Percentiles rank a stretch among this genome's conserved stretches.
phyloP scores from a whole-genome alignment of 768 basidiomycete species.

The Collybia mongolica region DNA sequence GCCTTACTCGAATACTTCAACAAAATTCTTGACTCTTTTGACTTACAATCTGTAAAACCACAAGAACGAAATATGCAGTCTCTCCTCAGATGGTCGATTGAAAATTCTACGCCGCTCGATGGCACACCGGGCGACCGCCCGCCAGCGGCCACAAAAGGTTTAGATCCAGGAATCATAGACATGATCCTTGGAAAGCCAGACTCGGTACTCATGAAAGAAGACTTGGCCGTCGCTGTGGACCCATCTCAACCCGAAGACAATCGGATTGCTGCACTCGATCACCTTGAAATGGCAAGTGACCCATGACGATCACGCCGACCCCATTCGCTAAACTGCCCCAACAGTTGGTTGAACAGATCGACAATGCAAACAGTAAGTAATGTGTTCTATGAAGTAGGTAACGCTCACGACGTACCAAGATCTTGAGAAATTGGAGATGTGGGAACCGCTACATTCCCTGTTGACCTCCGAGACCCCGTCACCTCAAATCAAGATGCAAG shows the following conservation, averaged over 20 bases:
- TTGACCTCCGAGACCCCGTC: slow-evolving; percentile 52
- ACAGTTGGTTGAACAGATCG: slow-evolving; percentile 84
- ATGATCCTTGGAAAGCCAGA: slow-evolving; percentile 84
- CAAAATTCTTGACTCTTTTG: background rate
- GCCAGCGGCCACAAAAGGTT: slow-evolving; percentile 39
- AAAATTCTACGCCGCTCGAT: slow-evolving; percentile 52
- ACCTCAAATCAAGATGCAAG: slow-evolving; percentile 61
- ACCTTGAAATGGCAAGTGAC: slow-evolving; percentile 80
- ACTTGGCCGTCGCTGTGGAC: slow-evolving; percentile 64
- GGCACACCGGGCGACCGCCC: slow-evolving; percentile 27
- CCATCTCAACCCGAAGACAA: slow-evolving; percentile 49
- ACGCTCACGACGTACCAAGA: slow-evolving; percentile 40
- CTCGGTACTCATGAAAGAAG: slow-evolving; percentile 80
- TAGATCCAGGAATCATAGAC: slow-evolving; percentile 86
- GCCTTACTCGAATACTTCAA: background rate
- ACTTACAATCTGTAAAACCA: background rate
- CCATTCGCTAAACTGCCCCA: background rate
- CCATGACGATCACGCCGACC: background rate
- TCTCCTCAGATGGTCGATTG: slow-evolving; percentile 80
- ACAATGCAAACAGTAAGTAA: slow-evolving; percentile 84
- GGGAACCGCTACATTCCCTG: slow-evolving; percentile 73
- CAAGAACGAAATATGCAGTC: slow-evolving; percentile 53
- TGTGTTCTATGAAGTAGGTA: slow-evolving; percentile 5
- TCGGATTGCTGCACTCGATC: slow-evolving; percentile 70
- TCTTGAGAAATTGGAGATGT: slow-evolving; percentile 72